Conservation (phyloP, 2,329 filamentous ascomycete genomes). For the Neurospora sp. region DNA sequence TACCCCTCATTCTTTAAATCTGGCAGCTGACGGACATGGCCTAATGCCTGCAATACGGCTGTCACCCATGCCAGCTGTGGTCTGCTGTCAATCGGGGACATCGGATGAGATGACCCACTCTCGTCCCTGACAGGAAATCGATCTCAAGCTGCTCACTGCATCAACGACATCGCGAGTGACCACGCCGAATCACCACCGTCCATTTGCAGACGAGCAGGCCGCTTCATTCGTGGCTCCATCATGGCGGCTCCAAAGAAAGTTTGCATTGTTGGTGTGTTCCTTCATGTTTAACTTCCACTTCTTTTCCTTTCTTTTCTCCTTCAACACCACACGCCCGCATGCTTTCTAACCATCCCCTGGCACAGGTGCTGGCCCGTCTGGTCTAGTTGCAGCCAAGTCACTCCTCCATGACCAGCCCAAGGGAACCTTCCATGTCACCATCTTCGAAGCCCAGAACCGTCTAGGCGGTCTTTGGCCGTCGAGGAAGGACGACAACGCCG, state of each 20-base stretch:
- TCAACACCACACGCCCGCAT: not conserved
- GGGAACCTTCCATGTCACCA: slow-evolving; percentile 52
- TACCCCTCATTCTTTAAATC: not conserved
- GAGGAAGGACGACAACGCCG: slow-evolving; percentile 34
- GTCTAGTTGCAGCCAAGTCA: slow-evolving; percentile 62
- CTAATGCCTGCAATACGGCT: not conserved
- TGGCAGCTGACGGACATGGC: not conserved
- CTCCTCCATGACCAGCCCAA: slow-evolving; percentile 50
- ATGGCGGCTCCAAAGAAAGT: slow-evolving; percentile 36
- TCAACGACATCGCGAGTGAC: not conserved
- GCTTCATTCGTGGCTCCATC: not conserved
- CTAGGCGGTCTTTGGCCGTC: slow-evolving; percentile 74
- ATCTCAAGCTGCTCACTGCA: not conserved
- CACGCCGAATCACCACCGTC: not conserved
- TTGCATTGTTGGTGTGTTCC: slow-evolving; percentile 39
- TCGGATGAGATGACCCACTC: not conserved
- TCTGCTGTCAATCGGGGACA: not conserved
- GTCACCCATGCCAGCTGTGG: not conserved
- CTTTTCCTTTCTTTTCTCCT: not conserved
- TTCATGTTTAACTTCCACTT: not conserved
- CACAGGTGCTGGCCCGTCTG: slow-evolving; percentile 58
- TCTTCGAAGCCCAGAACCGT: slow-evolving; percentile 57
- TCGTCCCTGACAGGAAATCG: too few species aligned
- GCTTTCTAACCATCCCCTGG: slow-evolving; percentile 2
- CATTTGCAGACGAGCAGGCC: not conserved